Conservation (phyloP, 495 filamentous ascomycete genomes). For the Neurospora cerealis region DNA sequence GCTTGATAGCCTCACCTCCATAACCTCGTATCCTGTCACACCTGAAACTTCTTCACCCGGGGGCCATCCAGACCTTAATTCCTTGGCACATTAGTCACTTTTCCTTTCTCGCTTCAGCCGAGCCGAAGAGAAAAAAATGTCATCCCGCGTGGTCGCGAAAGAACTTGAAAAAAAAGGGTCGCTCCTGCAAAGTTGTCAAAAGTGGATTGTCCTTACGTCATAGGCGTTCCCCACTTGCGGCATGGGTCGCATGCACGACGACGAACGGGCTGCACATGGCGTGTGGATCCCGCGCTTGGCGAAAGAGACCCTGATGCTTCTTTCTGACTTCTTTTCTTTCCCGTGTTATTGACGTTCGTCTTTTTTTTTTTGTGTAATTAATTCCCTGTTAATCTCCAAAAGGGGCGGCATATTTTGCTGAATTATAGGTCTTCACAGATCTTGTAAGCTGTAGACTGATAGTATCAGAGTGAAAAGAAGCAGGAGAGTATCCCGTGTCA, state of each 20-base stretch:
- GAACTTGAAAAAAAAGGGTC: not conserved
- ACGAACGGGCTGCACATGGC: not conserved
- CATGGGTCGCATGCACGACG: not conserved
- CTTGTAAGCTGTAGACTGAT: too few relatives aligned
- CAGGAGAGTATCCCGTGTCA: too few relatives aligned
- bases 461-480: too few relatives aligned
- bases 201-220: not conserved
- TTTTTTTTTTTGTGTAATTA: too few relatives aligned
- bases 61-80: too few relatives aligned
- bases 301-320: not conserved
- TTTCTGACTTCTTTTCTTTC: too few relatives aligned
- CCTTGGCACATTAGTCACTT: not conserved
- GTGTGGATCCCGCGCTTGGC: not conserved
- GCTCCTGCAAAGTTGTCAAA: not conserved
- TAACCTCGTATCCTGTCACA: not conserved
- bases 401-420: too few relatives aligned
- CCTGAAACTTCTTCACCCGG: not conserved
- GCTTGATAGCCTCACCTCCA: not conserved
- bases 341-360: too few relatives aligned
- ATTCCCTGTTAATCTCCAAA: too few relatives aligned
- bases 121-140: not conserved
- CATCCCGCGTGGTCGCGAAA: not conserved
- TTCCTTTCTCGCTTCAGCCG: too few relatives aligned
- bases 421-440: too few relatives aligned
- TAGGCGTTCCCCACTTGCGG: not conserved